phyloP scores from a whole-genome alignment of 2,329 filamentous ascomycete genomes.

The Alternaria sp. region DNA sequence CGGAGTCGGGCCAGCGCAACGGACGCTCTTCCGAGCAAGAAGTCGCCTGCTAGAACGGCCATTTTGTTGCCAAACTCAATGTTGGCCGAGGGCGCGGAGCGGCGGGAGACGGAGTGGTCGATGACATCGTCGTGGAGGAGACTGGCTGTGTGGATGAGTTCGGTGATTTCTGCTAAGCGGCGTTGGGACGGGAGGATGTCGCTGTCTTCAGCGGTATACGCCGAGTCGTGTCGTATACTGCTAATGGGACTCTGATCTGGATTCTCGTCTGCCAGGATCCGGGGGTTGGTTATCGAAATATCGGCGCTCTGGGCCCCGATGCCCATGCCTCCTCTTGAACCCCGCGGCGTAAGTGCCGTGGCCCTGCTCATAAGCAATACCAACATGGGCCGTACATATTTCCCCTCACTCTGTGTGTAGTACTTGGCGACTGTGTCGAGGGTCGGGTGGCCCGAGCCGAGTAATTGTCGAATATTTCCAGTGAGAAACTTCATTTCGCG shows the following conservation, averaged over 20 bases:
- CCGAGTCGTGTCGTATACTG: constrained; percentile 62
- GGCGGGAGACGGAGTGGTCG: constrained; percentile 86
- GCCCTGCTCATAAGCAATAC: constrained; percentile 97
- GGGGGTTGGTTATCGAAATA: constrained; percentile 66
- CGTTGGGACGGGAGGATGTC: constrained; percentile 92
- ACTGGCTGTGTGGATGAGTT: constrained; percentile 96
- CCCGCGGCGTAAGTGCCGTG: constrained; percentile 78
- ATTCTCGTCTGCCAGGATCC: constrained; percentile 81
- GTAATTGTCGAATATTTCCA: constrained; percentile 89
- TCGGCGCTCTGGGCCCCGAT: constrained; percentile 58
- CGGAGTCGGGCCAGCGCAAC: constrained; percentile 89
- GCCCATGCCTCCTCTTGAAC: constrained; percentile 27
- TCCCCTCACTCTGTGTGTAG: constrained; percentile 95
- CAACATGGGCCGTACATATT: constrained; percentile 93
- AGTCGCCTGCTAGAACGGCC: constrained; percentile 97
- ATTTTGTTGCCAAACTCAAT: constrained; percentile 98
- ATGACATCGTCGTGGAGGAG: constrained; percentile 98
- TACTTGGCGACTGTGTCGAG: constrained; percentile 97
- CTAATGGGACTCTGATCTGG: constrained; percentile 61
- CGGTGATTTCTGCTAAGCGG: constrained; percentile 93
- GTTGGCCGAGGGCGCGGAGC: constrained; percentile 88
- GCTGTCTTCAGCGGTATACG: constrained; percentile 58
- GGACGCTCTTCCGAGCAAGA: constrained; percentile 89
- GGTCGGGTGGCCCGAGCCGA: constrained; percentile 93
- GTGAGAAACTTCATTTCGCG: constrained; percentile 97